Conservation (phyloP, 1,284 basidiomycete genomes). For the Rhodotorula sp. region DNA sequence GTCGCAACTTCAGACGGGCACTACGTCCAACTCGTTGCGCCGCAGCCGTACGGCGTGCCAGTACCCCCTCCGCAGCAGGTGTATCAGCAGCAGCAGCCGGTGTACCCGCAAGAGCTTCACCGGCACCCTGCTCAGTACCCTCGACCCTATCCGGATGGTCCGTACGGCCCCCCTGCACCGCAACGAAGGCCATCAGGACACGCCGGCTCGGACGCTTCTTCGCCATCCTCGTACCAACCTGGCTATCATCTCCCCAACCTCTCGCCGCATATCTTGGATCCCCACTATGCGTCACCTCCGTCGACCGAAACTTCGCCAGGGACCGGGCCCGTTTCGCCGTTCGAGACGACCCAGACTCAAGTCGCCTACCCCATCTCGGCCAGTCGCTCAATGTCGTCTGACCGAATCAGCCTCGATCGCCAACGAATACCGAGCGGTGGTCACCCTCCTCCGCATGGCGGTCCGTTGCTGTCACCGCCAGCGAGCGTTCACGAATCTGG, state of each 20-base stretch:
- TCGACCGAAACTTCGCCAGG: not conserved
- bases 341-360: not conserved
- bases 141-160: not conserved
- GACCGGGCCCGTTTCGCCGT: not conserved
- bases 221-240: not conserved
- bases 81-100: not conserved
- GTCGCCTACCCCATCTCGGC: slow-evolving; percentile 1
- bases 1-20: not conserved
- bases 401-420: not conserved
- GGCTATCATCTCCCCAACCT: not conserved
- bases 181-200: not conserved
- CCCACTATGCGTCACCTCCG: not conserved
- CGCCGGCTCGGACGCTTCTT: not conserved
- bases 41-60: not conserved
- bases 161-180: not conserved
- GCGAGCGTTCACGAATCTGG: not conserved
- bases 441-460: not conserved
- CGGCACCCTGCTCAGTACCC: not conserved
- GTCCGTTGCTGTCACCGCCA: not conserved
- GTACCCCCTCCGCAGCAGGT: not conserved
- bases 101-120: not conserved
- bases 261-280: not conserved
- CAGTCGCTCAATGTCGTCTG: not conserved
- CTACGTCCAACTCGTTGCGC: not conserved
- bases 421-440: not conserved